phyloP scores from a whole-genome alignment of 345 rosid genomes.

The Pistacia integerrima region DNA sequence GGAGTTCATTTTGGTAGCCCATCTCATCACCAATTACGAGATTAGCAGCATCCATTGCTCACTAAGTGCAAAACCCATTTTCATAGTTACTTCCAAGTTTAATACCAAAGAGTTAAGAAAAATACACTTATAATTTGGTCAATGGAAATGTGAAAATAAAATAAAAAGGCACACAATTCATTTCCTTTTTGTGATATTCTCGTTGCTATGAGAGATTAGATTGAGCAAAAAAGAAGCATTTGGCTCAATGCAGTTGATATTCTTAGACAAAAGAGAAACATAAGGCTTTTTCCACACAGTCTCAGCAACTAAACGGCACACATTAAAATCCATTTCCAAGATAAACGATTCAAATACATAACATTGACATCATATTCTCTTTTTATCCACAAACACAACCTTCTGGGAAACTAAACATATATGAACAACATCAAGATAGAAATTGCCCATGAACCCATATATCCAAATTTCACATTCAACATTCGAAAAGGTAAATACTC shows the following conservation, averaged over 20 bases:
- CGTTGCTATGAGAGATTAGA: not conserved
- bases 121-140: too few species aligned
- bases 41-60: conserved; percentile 13
- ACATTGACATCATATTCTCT: not conserved
- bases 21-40: not conserved
- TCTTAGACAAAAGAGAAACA: not conserved
- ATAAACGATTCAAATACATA: not conserved
- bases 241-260: not conserved
- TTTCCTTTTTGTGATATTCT: not conserved
- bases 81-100: not conserved
- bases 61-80: not conserved
- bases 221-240: not conserved
- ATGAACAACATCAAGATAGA: not conserved
- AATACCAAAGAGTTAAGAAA: not conserved
- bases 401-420: not conserved
- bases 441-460: not conserved
- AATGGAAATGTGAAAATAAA: not conserved
- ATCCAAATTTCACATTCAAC: not conserved
- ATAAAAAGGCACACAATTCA: not conserved
- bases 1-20: not conserved
- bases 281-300: not conserved
- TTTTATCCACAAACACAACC: not conserved
- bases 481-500: not conserved
- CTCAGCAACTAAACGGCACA: not conserved
- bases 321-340: not conserved